Evolutionary conservation across 1,284 basidiomycete species (phyloP), one percentile per base, ranked within the genome.

Genomic region (Rhodotorula sp.): DNA sequence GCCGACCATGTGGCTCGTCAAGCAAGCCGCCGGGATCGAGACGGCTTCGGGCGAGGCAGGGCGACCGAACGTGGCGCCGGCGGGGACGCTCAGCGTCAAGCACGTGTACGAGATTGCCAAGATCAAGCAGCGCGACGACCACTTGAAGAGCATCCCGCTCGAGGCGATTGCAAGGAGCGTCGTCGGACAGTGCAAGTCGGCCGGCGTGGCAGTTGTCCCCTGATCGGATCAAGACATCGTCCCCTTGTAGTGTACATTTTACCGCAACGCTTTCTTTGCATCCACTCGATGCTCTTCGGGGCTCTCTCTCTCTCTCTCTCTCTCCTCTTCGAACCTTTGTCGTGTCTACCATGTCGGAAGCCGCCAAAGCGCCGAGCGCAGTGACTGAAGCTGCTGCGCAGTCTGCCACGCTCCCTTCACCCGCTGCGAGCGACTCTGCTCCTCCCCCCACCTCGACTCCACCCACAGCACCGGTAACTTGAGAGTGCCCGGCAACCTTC

Each of bases 91-190:
- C 79, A 91, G 88, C 77, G 86, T 99, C 79, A 99, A 99, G 85
- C 95, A 98, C 84, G 87, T 99, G 80, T 99, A 97, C 83, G 97
- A 99, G 85, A 98, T 99, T 80, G 94, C 97, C 52, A 97, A 92
- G 86, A 91, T 99, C 82, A 99, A 99, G 85, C 87, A 89, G 72
- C 88, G 87, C 78, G 97, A 99, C 83, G 89, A 90, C 69, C 90
- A 92, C 81, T 84, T 96, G 84, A 90, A 88, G 84, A 62, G 54
- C 21, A 85, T 95, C 73, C 87, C 87, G 71, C 85, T 94, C 78
- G 91, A 95, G 85, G 87, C 88, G 76, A 90, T 97, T 60, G 90
- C 92, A n/a, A 89, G 88, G 81, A 91, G 90, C 79, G 85, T 97
- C 72, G 83, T 95, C 76, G 93, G 91, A 67, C 91, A 89, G 76